Base-by-base conservation (phyloP, 163 green algal genomes). In the Scenedesmus sp. region DNA sequence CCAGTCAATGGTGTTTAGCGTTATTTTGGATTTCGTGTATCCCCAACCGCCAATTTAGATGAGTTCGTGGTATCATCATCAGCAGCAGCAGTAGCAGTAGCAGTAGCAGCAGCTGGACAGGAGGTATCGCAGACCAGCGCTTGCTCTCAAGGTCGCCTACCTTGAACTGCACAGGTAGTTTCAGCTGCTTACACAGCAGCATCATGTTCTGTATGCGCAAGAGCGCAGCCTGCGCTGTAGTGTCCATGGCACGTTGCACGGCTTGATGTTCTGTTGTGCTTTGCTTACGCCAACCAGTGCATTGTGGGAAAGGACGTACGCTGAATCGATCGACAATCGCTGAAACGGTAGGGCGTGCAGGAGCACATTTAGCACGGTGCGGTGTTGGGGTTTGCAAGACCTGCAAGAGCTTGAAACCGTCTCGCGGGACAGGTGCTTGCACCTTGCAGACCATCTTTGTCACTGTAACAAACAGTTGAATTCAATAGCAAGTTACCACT, bases 151-250 rank as follows among this genome's bases (percentile, higher is more conserved):
- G 1, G 3, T 59, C 23, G 2, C 82, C 0, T 16, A 95, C 94
- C 92, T 96, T 96, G 86, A 94, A 94, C 1, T 70, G 70, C 9
- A 96, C 86, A 8, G 92, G 94, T 20, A 96, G 77, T 0, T 84
- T 87, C 4, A 96, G 83, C 86, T 95, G 88, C 56, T 93, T 92
- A 73, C 83, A 92, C 34, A 96, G 86, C 62, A 82, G 82, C 20
- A 95, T 84, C 93, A 96, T 92, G 76, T 96, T 96, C 20, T 94
- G 93, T 3, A 95, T 87, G 15, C 77, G 62, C 54, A 95, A 73
- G 55, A 88, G 34, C 4, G 93, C 84, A 13, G 81, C 84, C 77
- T 88, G 84, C 26, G 56, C 18, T 2, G 60, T 46, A 3, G 4
- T 15, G 8, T 93, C 87, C 91, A 92, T 90, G 70, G 46, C 70